Base-by-base conservation (phyloP, 2,329 filamentous ascomycete species). In the Sporothrix brunneoviolacea region DNA sequence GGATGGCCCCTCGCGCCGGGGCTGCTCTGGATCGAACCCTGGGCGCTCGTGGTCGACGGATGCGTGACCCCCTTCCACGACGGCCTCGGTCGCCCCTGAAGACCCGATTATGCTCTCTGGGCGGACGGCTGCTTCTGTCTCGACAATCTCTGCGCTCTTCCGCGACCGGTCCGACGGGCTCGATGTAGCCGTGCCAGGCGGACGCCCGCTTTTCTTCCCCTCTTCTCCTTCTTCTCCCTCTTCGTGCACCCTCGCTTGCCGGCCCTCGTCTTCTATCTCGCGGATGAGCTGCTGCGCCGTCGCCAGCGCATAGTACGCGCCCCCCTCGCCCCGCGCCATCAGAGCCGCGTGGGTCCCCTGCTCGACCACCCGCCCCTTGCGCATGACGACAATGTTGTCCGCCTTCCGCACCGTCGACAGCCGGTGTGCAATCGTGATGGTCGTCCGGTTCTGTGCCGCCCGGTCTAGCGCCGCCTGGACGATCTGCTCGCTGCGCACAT, bases 361-460 rank as follows among this genome's bases (percentile, higher is more conserved):
- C 64, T 95, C 88, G 8, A 84, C 75, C 0, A 89, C 78, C 47
- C 74, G 68, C 2, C 89, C 89, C 58, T 84, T 78, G 43, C 84
- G 76, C 48, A 94, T 66, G 1, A 94, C 88, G 8, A 90, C 71
- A 48, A 94, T 94, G 33, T 82, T 79, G 61, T 94, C 84, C 4
- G 88, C 88, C 56, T 85, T 80, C 63, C 82, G 84, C 59, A 89
- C 86, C 0, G 86, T 90, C 0, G 83, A 86, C 32, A 57, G 51
- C 3, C 55, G 51, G 27, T 57, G 52, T 1, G 54, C 51, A 58
- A 91, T 84, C 76, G 37, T 77, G 3, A 64, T 55, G 1, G 62
- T 63, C 2, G 62, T 64, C 22, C 62, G 48, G 46, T 60, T 48
- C 16, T 59, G 57, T 1, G 61, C 59, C 1, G 60, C 60, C 21